A percentile compares a stretch with the other conserved stretches of the same genome.
Conservation (phyloP, 352 stramenopile species). For the Blastocystis sp. region DNA sequence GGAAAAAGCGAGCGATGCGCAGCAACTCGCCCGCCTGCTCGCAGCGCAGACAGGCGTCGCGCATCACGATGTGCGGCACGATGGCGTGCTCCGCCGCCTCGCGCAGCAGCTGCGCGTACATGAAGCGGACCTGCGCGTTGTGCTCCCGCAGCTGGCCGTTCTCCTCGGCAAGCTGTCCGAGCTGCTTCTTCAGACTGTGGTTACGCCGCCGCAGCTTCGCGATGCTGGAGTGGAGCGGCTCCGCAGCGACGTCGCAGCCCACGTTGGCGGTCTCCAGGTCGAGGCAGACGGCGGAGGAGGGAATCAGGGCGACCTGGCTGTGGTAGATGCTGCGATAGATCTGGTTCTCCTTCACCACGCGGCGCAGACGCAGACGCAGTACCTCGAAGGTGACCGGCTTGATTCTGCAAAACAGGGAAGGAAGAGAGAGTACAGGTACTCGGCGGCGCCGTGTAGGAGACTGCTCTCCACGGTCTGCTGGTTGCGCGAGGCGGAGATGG, state of each 20-base stretch:
- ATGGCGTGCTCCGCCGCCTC: neutral
- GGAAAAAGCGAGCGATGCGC: neutral
- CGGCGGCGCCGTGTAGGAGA: conserved; percentile 19
- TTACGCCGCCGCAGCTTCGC: conserved; percentile 10
- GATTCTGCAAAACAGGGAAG: neutral
- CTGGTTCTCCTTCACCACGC: conserved; percentile 48
- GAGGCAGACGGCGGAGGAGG: neutral
- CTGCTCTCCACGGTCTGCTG: conserved; percentile 9
- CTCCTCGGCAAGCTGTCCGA: neutral
- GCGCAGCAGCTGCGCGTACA: neutral
- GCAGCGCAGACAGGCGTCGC: neutral
- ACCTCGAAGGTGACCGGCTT: conserved; percentile 48
- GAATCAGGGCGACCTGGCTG: conserved; percentile 28
- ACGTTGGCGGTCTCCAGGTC: neutral
- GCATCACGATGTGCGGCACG: conserved; percentile 8
- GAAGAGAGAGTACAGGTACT: conserved; percentile 18
- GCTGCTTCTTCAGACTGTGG: conserved; percentile 12
- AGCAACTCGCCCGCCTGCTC: neutral
- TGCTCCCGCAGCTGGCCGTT: neutral
- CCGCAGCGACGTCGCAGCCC: neutral
- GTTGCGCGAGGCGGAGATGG: conserved; percentile 1
- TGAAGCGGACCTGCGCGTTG: neutral
- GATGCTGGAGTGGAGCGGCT: neutral
- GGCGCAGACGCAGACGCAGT: conserved; percentile 29
- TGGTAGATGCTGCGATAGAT: conserved; percentile 28